Evolutionary conservation across 441 rosid species (phyloP).

Genomic region (Arabidopsis lyrata): DNA sequence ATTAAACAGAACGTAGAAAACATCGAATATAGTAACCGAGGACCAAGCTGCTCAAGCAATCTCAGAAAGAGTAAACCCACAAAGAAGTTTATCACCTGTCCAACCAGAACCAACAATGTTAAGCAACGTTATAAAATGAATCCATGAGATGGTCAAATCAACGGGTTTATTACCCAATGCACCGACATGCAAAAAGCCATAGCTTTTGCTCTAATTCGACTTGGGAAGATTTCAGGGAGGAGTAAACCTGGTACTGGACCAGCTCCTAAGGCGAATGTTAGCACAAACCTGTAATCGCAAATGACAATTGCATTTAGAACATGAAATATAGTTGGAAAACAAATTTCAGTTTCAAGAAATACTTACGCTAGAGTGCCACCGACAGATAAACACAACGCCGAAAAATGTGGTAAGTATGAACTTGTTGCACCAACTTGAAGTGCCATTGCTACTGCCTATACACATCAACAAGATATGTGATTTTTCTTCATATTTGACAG

Average conservation of each 20-base stretch:
- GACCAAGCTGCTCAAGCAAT: constrained; percentile 68
- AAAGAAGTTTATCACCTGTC: constrained; percentile 77
- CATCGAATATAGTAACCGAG: constrained; percentile 58
- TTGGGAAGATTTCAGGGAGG: constrained; percentile 74
- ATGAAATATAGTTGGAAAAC: no score
- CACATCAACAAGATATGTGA: constrained; percentile 10
- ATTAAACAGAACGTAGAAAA: constrained; percentile 64
- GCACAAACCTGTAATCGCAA: constrained; percentile 57
- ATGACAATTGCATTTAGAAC: not conserved
- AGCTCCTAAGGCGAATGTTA: constrained; percentile 73
- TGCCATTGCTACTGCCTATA: constrained; percentile 82
- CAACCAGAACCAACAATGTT: constrained; percentile 12
- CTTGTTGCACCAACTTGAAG: constrained; percentile 81
- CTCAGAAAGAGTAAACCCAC: constrained; percentile 74
- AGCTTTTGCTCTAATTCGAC: constrained; percentile 77
- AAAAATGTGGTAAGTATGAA: constrained; percentile 51
- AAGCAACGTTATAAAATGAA: not conserved
- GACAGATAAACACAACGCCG: constrained; percentile 72
- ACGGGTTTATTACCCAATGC: constrained; percentile 61
- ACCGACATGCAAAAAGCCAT: constrained; percentile 79
- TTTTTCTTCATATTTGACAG: not conserved
- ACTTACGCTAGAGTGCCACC: constrained; percentile 94
- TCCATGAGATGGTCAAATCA: not conserved
- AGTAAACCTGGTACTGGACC: constrained; percentile 83
- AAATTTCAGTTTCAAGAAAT: not conserved